Percentiles rank a stretch among this genome's conserved stretches.
phyloP scores from a whole-genome alignment of 2,329 filamentous ascomycete species.

The Fusarium kyushuense region DNA sequence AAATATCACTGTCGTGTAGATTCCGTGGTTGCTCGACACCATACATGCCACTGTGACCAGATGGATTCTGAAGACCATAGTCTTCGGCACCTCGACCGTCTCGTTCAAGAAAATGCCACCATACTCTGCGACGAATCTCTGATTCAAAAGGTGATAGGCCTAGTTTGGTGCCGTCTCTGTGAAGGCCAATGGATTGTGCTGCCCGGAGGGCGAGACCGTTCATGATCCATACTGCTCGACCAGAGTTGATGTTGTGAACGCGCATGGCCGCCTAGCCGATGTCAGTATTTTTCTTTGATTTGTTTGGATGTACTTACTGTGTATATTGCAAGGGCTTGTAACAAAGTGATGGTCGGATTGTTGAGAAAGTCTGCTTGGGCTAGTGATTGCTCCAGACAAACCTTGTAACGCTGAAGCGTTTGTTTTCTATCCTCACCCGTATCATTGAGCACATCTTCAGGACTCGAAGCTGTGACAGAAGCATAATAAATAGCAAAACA shows the following conservation, averaged over 20 bases:
- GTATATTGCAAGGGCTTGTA: conserved; percentile 56
- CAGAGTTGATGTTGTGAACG: conserved; percentile 47
- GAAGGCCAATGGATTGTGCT: conserved; percentile 65
- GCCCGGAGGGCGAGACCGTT: conserved; percentile 60
- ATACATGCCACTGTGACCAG: background rate
- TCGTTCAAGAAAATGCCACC: conserved; percentile 65
- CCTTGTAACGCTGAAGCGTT: conserved; percentile 49
- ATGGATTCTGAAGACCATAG: conserved; percentile 58
- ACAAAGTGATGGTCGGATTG: conserved; percentile 51
- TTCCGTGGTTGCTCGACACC: conserved; percentile 68
- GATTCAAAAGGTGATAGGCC: conserved; percentile 65
- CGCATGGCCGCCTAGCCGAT: conserved; percentile 47
- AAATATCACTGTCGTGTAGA: conserved; percentile 65
- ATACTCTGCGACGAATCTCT: conserved; percentile 67
- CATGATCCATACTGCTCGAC: conserved; percentile 55
- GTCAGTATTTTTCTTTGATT: conserved; percentile 4
- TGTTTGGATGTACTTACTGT: conserved; percentile 44
- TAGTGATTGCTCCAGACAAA: conserved; percentile 55
- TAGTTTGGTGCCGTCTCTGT: conserved; percentile 62
- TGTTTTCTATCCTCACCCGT: conserved; percentile 42
- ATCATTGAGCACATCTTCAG: conserved; percentile 52
- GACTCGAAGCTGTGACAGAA: conserved; percentile 56
- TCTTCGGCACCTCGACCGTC: conserved; percentile 67
- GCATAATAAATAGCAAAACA: conserved; percentile 64
- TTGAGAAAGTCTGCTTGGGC: conserved; percentile 57